A percentile compares a stretch with the other conserved stretches of the same genome.
phyloP scores from a whole-genome alignment of 768 basidiomycete genomes.

The Kwoniella botswanensis region DNA sequence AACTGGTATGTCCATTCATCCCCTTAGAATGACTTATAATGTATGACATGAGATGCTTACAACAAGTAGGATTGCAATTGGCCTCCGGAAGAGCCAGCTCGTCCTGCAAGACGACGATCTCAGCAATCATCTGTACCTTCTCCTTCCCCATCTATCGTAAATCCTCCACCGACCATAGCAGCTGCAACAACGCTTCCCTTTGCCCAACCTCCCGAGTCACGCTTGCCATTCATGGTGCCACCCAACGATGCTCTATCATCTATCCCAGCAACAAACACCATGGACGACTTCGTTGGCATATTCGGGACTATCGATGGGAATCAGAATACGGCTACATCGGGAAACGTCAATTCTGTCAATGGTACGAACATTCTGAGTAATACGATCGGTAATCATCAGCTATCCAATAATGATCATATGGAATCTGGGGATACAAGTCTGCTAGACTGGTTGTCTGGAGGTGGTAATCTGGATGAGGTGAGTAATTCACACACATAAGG shows the following conservation, averaged over 20 bases:
- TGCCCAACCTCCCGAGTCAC: not conserved
- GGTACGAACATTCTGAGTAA: not conserved
- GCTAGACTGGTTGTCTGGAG: slow-evolving; percentile 22
- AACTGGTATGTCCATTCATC: slow-evolving; percentile 28
- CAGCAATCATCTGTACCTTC: slow-evolving; percentile 1
- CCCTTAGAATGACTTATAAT: too few species aligned
- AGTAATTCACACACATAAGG: not conserved
- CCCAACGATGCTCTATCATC: not conserved
- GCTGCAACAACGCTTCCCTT: slow-evolving; percentile 5
- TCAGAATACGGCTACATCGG: not conserved
- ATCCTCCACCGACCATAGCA: not conserved
- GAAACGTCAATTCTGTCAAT: too few species aligned
- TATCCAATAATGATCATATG: not conserved
- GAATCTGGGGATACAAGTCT: slow-evolving; percentile 15
- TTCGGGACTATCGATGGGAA: slow-evolving; percentile 16
- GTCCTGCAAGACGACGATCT: slow-evolving; percentile 3
- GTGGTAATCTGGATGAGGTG: slow-evolving; percentile 35
- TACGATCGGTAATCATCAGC: not conserved
- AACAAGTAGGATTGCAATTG: slow-evolving; percentile 13
- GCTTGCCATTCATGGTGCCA: not conserved
- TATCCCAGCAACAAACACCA: slow-evolving; percentile 8
- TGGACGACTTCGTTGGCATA: slow-evolving; percentile 25
- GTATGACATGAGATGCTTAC: not conserved
- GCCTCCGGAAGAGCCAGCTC: slow-evolving; percentile 17
- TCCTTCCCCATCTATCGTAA: not conserved